Base-by-base conservation (phyloP, 2,329 filamentous ascomycete genomes). In the Chaetomiaceae sp. region DNA sequence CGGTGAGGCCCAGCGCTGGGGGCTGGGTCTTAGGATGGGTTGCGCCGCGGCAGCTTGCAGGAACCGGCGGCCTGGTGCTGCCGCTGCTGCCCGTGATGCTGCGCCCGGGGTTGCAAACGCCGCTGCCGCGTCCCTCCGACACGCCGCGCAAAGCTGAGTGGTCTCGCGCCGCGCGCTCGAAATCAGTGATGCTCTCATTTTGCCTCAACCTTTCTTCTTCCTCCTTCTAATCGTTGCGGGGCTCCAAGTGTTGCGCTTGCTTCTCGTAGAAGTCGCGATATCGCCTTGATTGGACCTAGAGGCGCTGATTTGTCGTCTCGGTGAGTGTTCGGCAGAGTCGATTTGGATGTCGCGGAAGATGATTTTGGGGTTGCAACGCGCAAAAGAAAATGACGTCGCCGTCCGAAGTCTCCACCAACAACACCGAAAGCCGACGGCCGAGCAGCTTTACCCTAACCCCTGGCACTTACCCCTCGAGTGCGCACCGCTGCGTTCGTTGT, bases 341-440 rank as follows among this genome's bases (percentile, higher is more conserved):
- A 11, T 31, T 7, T 43, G 12, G 9, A 36, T 14, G 20, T 33
- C n/a, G 17, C 9, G 8, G 36, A 31, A 25, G 15, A 20, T 27
- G 36, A 43, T 19, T 6, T 42, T 42, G 4, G 40, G 9, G 40
- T 11, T 44, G 27, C 40, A n/a, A 23, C 17, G 15, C 11, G 20
- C 25, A 22, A 51, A 43, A 37, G 52, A 54, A 53, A 55, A 58
- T 60, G 58, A 60, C 58, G 58, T 60, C 58, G 56, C 38, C 51
- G n/a, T n/a, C n/a, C n/a, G n/a, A n/a, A 31, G 27, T 4, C 27
- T 31, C 27, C 27, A 31, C 3, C 27, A 31, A 6, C 20, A 34
- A 27, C 12, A 6, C 53, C 47, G 51, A 51, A 49, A 49, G 42
- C 51, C 43, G 37, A 14, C 40, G 29, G 29, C 47, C 48, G 40